Evolutionary conservation across 305 asterid species (phyloP), one percentile per base, ranked within the genome.

Genomic region (Solanum hybrid): DNA sequence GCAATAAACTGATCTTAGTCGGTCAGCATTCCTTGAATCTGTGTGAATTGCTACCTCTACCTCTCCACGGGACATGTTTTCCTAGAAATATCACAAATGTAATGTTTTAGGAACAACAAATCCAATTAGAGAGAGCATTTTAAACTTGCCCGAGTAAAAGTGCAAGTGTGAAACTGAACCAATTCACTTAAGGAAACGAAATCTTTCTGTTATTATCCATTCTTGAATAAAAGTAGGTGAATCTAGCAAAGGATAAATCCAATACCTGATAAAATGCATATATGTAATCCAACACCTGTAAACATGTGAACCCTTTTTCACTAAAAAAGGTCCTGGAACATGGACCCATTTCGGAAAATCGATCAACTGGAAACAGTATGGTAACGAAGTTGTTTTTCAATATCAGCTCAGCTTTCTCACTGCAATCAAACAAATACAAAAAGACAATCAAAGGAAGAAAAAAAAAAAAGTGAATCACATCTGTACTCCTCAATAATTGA

Each of bases 261-360:
- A 29, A 8, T 95, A 95, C 99, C 99, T 97, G 99, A 93, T 97
- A 97, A 92, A 96, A 97, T 64, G 95, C 93, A 84, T 95, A 92
- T 90, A 96, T 92, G 74, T 94, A 91, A 94, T 97, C 97, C 93
- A 97, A 90, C 64, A 96, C 95, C 92, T 96, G 98, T 93, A 95
- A 89, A 91, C 99, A 94, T 0, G 97, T 96, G 86, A 97, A 97
- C 39, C 99, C 99, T 40, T 90, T 95, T 79, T 87, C 91, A 92
- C 99, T 96, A 93, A 97, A 96, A 93, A 93, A 96, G 29, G 99
- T 96, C 89, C 94, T 96, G 9, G 99, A 95, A 90, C 93, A 81
- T 3, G 98, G 99, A 86, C 99, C 99, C 92, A 94, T 94, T 95
- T 97, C 99, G 7, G 98, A 96, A 90, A 95, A 97, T 77, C 98